Conservation (phyloP, 495 filamentous ascomycete genomes). For the Hypoxylon intermedium region DNA sequence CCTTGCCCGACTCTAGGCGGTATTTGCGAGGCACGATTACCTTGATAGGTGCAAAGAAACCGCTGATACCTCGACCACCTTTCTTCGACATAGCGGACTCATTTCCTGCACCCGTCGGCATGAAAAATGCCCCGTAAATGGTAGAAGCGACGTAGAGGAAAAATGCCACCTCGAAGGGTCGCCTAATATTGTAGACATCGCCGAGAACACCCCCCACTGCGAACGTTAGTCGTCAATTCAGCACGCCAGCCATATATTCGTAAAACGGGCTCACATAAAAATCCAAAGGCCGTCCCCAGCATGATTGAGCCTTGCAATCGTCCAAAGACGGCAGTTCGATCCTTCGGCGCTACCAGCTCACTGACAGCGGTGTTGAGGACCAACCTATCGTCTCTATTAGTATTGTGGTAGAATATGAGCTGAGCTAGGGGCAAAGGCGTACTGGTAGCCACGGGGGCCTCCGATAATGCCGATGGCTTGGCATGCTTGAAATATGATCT, state of each 20-base stretch:
- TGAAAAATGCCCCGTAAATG: slow-evolving; percentile 45
- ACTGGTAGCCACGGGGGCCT: slow-evolving; percentile 63
- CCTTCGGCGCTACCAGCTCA: slow-evolving; percentile 55
- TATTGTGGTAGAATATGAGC: background rate
- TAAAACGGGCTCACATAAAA: slow-evolving; percentile 47
- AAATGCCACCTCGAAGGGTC: slow-evolving; percentile 61
- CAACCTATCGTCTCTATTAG: slow-evolving; percentile 41
- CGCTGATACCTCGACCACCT: slow-evolving; percentile 43
- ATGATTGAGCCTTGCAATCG: slow-evolving; percentile 62
- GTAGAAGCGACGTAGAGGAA: slow-evolving; percentile 53
- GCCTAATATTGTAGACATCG: slow-evolving; percentile 56
- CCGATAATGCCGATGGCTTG: slow-evolving; percentile 65
- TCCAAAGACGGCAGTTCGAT: slow-evolving; percentile 61
- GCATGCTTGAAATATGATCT: slow-evolving; percentile 59
- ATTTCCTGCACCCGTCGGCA: slow-evolving; percentile 26
- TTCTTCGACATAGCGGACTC: slow-evolving; percentile 36
- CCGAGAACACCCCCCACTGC: slow-evolving; percentile 60
- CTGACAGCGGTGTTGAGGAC: slow-evolving; percentile 62
- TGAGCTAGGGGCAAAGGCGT: slow-evolving; percentile 2
- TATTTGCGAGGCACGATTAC: slow-evolving; percentile 58
- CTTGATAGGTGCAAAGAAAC: slow-evolving; percentile 61
- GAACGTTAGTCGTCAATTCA: slow-evolving; percentile 8
- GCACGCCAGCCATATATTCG: background rate
- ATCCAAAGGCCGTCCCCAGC: slow-evolving; percentile 62
- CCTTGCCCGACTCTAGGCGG: slow-evolving; percentile 48